Percentiles rank a stretch among this genome's conserved stretches.
Evolutionary conservation across 139 green algal genomes (phyloP).

Genomic region (Micractinium sp.): DNA sequence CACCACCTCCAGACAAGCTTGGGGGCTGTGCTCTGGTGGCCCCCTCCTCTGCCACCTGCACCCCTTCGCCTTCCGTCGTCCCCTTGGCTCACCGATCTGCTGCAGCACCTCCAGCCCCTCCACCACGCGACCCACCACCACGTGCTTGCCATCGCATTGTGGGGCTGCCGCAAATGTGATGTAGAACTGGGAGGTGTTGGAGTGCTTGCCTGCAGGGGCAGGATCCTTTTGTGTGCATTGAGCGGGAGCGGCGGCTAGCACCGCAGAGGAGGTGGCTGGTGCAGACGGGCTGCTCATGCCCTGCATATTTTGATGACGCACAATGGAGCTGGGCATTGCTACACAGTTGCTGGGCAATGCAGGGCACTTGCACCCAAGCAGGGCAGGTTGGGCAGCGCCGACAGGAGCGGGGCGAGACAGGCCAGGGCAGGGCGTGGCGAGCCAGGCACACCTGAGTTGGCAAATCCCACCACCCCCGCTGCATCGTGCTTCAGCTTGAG

Average conservation of each 20-base stretch:
- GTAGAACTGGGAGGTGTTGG: conserved; percentile 89
- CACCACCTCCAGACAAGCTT: no score
- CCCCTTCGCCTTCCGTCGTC: background rate
- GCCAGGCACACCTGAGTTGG: conserved; percentile 59
- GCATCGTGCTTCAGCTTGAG: conserved; percentile 81
- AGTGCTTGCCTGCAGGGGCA: conserved; percentile 78
- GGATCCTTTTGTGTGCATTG: no score
- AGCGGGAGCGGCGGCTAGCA: background rate
- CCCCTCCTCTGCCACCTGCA: no score
- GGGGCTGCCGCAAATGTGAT: conserved; percentile 76
- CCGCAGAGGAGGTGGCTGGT: background rate
- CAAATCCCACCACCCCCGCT: conserved; percentile 78
- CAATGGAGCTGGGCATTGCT: no score
- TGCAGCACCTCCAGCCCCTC: conserved; percentile 79
- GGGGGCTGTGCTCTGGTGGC: no score
- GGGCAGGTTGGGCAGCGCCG: background rate
- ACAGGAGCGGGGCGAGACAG: background rate
- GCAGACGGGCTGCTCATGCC: no score
- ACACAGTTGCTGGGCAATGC: no score
- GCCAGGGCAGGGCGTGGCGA: background rate
- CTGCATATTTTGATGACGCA: no score
- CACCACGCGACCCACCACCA: conserved; percentile 50
- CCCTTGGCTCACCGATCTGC: conserved; percentile 60
- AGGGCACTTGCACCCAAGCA: no score
- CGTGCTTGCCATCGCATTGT: conserved; percentile 86